Base-by-base conservation (phyloP, 2,329 filamentous ascomycete genomes). In the Fusarium sp. region DNA sequence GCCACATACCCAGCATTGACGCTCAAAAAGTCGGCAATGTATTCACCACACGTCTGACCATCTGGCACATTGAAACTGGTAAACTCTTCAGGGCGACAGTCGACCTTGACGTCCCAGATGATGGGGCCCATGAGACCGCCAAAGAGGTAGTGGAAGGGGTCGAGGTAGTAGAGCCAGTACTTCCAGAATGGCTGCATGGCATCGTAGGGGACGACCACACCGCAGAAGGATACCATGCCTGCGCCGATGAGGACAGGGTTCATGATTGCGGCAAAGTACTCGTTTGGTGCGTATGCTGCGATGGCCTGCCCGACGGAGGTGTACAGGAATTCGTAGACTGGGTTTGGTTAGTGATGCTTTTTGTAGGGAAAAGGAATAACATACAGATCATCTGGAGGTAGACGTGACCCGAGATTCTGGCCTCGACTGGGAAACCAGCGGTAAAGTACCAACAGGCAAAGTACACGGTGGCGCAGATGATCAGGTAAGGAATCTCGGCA, bases 391-490 rank as follows among this genome's bases (percentile, higher is more conserved):
- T 81, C 66, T 88, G 86, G 0, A 86, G 84, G 7, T 87, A 80
- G 8, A 85, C 79, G 16, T 86, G 83, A 2, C 84, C 86, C 0
- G 84, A 58, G 16, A 58, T 85, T 52, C 87, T 87, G 2, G 86
- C 83, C 11, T 75, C 72, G 4, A 76, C 72, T 5, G 74, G 74
- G 39, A 76, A 75, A 0, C 74, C 74, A 5, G 65, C 75, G 1
- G 45, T 76, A 77, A 86, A 89, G 78, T 89, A 89, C 86, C 87
- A 90, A 71, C 86, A 88, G 34, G 80, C 78, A 67, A 83, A 86
- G 78, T 87, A 87, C 1, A 85, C 58, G 0, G 82, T 80, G 1
- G 78, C 83, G 61, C 82, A 84, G 43, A 84, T 66, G 62, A 81
- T 74, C 2, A 84, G 74, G 61, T 83, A 83, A 0, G 84, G 84